phyloP scores from a whole-genome alignment of 495 filamentous ascomycete species.

The Darksidea phi region DNA sequence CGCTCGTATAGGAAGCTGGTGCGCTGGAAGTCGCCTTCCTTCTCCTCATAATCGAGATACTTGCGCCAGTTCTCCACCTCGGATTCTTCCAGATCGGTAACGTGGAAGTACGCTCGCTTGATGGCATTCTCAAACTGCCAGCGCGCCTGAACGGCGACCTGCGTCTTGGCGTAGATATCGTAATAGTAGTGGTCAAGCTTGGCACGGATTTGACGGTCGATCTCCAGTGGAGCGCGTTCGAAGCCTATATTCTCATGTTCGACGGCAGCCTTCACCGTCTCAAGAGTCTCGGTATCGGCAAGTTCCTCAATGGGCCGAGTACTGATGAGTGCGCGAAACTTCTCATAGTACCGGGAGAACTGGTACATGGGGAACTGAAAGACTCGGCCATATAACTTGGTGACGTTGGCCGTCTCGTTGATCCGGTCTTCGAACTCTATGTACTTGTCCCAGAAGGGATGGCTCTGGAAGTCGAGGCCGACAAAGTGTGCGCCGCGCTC shows the following conservation, averaged over 20 bases:
- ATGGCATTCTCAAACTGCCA: slow-evolving; percentile 95
- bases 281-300: slow-evolving; percentile 63
- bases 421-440: slow-evolving; percentile 91
- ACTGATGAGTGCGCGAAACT: slow-evolving; percentile 77
- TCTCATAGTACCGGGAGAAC: slow-evolving; percentile 92
- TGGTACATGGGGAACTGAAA: slow-evolving; percentile 96
- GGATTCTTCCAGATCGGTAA: slow-evolving; percentile 82
- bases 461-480: slow-evolving; percentile 88
- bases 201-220: slow-evolving; percentile 77
- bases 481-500: slow-evolving; percentile 84
- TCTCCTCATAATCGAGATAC: slow-evolving; percentile 95
- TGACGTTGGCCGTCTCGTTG: slow-evolving; percentile 82
- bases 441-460: slow-evolving; percentile 99
- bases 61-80: slow-evolving; percentile 93
- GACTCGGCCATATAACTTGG: slow-evolving; percentile 78
- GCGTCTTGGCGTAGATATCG: slow-evolving; percentile 76
- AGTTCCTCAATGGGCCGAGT: slow-evolving; percentile 71
- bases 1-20: slow-evolving; percentile 88
- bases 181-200: slow-evolving; percentile 79
- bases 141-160: slow-evolving; percentile 85
- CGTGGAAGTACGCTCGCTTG: slow-evolving; percentile 96
- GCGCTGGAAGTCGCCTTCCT: slow-evolving; percentile 71
- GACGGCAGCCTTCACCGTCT: slow-evolving; percentile 59
- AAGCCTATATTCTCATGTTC: slow-evolving; percentile 38
- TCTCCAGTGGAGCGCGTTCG: slow-evolving; percentile 52